Evolutionary conservation across 2,329 filamentous ascomycete genomes (phyloP), one percentile per base, ranked within the genome.

Genomic region (Macroventuria anomochaeta): DNA sequence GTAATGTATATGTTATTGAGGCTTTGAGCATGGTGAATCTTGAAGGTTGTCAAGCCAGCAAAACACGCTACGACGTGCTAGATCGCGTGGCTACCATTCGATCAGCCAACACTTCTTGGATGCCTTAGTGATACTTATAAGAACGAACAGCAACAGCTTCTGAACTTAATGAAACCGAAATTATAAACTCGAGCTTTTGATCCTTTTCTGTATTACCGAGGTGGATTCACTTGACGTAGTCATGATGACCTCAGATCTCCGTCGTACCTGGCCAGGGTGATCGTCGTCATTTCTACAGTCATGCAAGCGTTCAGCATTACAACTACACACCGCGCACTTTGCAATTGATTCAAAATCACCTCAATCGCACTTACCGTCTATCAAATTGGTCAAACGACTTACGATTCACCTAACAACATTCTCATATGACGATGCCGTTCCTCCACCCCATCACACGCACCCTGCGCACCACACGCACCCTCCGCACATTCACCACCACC

Each of bases 191-290:
- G 10, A 4, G 12, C 4, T 7, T 17, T 15, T 26, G 21, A 21
- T 15, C 12, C 1, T n/a, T 3, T 6, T 38, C 8, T 15, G 13
- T n/a, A 11, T 15, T 25, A 18, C 38, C 25, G 43, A 23, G 34
- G 32, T 13, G 43, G 2, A 17, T 7, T 7, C 8, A 15, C 11
- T 37, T 34, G 41, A 55, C 29, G 47, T 39, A 32, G 61, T 65
- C 53, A 65, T 47, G 13, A 62, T 65, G 61, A 62, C 55, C 54
- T 63, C 53, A 63, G 46, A 46, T 46, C 32, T 31, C 29, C 41
- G 33, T 37, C 17, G 46, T 29, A 34, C 23, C 46, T 43, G n/a
- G 29, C 12, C 20, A 26, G 17, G 39, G 25, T 41, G 31, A 32
- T 46, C 32, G 17, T 25, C 41, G 48, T 49, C 46, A 38, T 48